Conservation (phyloP, 352 stramenopile species). For the Albugo candida region DNA sequence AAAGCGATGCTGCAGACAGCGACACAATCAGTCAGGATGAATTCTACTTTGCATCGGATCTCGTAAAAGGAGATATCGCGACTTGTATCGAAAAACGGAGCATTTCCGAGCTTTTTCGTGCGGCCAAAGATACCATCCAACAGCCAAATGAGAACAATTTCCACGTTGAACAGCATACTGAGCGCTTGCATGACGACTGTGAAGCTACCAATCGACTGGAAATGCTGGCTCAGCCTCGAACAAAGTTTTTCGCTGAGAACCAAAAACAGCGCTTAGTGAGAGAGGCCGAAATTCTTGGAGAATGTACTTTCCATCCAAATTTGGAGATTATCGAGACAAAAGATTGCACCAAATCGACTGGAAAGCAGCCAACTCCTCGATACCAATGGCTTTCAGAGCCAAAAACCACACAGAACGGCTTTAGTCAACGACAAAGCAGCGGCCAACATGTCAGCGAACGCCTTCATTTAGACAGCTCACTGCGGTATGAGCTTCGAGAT, state of each 20-base stretch:
- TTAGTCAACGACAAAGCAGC: background rate
- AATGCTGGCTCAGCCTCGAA: slow-evolving; percentile 26
- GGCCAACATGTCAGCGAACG: slow-evolving; percentile 19
- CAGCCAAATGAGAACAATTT: background rate
- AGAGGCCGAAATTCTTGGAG: slow-evolving; percentile 34
- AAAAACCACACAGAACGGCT: slow-evolving; percentile 6
- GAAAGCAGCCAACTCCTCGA: background rate
- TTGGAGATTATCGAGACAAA: background rate
- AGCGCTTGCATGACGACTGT: background rate
- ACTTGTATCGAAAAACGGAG: background rate
- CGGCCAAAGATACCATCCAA: slow-evolving; percentile 1
- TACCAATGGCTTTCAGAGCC: slow-evolving; percentile 40
- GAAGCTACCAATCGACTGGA: background rate
- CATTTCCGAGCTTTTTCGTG: background rate
- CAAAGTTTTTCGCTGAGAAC: slow-evolving; percentile 28
- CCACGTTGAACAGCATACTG: background rate
- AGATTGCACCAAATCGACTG: background rate
- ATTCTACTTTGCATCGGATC: slow-evolving; percentile 33
- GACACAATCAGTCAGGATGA: slow-evolving; percentile 4
- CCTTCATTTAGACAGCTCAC: slow-evolving; percentile 36
- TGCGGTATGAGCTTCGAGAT: slow-evolving; percentile 33
- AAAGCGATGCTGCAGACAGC: too few relatives aligned
- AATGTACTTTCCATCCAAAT: slow-evolving; percentile 54
- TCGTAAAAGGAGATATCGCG: slow-evolving; percentile 6
- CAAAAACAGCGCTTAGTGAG: slow-evolving; percentile 35